Evolutionary conservation across 1,284 basidiomycete genomes (phyloP), one percentile per base, ranked within the genome.

Genomic region (Microbotryomycetes sp.): DNA sequence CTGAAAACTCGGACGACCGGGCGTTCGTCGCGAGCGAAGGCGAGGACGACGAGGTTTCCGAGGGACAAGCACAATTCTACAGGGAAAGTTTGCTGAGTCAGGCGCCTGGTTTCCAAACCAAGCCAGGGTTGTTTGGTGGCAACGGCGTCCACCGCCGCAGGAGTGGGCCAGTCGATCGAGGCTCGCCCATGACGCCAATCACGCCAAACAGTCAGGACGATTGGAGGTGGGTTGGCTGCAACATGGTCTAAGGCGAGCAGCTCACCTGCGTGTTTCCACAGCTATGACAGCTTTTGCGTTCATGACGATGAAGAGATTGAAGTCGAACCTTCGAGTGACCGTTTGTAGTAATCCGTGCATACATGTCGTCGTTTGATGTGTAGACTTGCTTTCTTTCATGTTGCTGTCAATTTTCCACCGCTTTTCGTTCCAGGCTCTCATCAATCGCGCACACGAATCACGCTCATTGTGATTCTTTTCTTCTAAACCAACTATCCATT

Each of bases 1-100:
- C 73, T 27, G 72, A 75, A 54, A 68, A 72, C 59, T 76, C 76
- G 53, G 73, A 74, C 63, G 75, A 76, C 52, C 71, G 73, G 27
- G 61, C 66, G 24, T 75, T 76, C 52, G 73, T 74, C 27, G 72
- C 74, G 41, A 59, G 64, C 21, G 58, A 67, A 23, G 71, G 72
- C 59, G 74, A 75, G 53, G 52, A 75, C 51, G 72, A 74, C 55
- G 71, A 70, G 46, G 74, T 66, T 11, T 53, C 67, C 7, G 71
- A 68, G 18, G 70, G 71, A 64, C 71, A 71, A 60, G 68, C 70
- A 55, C 71, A 70, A 60, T 74, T 74, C 35, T 74, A 74, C 53
- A 68, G 74, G 65, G 24, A 75, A 65, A 47, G 72, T 67, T 53
- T 77, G 52, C 71, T 73, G 47, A 76, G 74, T 11, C 76, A 76